Base-by-base conservation (phyloP, 257 asterid species). In the Paraleonurus japonicus region DNA sequence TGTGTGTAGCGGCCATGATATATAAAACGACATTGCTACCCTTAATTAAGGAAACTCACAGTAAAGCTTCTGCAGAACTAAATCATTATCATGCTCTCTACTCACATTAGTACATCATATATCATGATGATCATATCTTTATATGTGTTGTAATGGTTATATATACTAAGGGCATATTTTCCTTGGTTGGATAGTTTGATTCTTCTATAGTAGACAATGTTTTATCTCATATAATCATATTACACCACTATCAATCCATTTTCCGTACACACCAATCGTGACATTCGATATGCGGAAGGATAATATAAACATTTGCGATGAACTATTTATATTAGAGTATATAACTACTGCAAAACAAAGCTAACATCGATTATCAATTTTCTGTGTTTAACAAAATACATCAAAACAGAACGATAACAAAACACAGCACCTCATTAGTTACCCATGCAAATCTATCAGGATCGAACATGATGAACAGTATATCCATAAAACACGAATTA, bases 401-500 rank as follows among this genome's bases (percentile, higher is more conserved):
- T 65, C 61, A 50, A 67, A 67, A 15, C 19, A 15, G 3, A 15
- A 28, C 23, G 10, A 6, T 4, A 26, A 65, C 32, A 26, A 55
- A 15, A 55, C 35, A 24, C 13, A 55, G 37, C 30, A 13, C 43
- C 2, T 15, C 32, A 11, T 10, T 53, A 30, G 1, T 69, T 8
- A 58, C 28, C 9, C 51, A 60, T 69, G 55, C 70, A 50, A 58
- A 59, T 67, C 47, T 26, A 39, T 47, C 57, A 54, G 23, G 43
- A 37, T 67, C 47, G 35, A 45, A 30, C 0, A 9, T 4, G 33
- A 54, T 22, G 20, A 30, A 23, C 27, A 27, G 0, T 20, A 58
- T 7, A 8, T 15, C 15, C 58, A 33, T 24, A 41, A 48, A 16
- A 28, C 9, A 67, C 33, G 72, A 53, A 67, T 67, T 67, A 13